Percentiles rank a stretch among this genome's conserved stretches.
Evolutionary conservation across 1,284 basidiomycete species (phyloP).

Genomic region (Tilletia indica): DNA sequence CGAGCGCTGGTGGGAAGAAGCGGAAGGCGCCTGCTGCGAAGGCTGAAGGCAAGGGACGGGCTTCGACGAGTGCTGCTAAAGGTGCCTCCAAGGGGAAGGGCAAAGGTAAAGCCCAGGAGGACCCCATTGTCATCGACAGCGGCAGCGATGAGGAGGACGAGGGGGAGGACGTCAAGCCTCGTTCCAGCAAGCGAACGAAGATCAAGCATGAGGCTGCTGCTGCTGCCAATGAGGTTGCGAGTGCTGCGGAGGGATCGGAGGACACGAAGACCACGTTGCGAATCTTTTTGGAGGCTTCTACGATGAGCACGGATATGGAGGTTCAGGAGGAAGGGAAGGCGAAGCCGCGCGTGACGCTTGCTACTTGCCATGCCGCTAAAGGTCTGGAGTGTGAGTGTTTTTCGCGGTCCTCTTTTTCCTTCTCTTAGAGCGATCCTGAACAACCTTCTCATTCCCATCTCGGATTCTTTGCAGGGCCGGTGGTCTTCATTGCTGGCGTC

Average conservation of each 20-base stretch:
- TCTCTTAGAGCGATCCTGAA: not conserved
- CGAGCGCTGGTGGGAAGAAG: not conserved
- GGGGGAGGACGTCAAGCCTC: not conserved
- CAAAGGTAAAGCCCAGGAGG: not conserved
- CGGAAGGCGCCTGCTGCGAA: slow-evolving; percentile 1
- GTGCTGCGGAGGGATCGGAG: not conserved
- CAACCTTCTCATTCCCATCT: not conserved
- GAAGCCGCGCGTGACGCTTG: slow-evolving; percentile 68
- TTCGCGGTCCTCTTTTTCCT: no score
- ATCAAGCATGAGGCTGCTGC: not conserved
- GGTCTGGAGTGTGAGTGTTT: slow-evolving; percentile 70
- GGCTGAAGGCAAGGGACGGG: not conserved
- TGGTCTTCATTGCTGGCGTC: slow-evolving; percentile 67
- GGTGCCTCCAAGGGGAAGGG: not conserved
- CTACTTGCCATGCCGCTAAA: slow-evolving; percentile 86
- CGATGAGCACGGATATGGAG: slow-evolving; percentile 78
- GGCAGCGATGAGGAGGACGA: not conserved
- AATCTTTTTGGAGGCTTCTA: slow-evolving; percentile 78
- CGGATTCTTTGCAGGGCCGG: slow-evolving; percentile 61
- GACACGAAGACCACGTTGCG: slow-evolving; percentile 59
- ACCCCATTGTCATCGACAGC: not conserved
- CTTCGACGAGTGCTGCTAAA: not conserved
- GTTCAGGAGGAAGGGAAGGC: slow-evolving; percentile 36
- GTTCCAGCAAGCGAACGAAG: not conserved
- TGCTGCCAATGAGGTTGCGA: slow-evolving; percentile 23